Evolutionary conservation across 192 early-diverging fungal species (phyloP).

Genomic region (Thamnidium elegans): DNA sequence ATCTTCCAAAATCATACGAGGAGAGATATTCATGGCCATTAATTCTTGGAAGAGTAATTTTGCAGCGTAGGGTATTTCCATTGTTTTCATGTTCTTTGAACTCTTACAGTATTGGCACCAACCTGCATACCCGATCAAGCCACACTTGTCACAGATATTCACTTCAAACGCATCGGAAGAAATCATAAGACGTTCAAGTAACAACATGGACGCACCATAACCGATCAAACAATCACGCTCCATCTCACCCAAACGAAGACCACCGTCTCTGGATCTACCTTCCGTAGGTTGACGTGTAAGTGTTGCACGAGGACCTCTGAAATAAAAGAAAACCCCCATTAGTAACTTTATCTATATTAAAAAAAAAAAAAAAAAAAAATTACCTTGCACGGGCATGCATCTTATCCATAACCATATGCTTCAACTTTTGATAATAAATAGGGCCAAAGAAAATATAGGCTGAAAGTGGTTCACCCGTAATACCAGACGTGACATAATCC

Average conservation of each 20-base stretch:
- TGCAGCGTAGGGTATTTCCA: slow-evolving; percentile 97
- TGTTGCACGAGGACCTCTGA: slow-evolving; percentile 83
- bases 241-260: slow-evolving; percentile 97
- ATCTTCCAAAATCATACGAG: slow-evolving; percentile 38
- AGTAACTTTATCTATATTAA: no score
- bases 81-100: slow-evolving; percentile 77
- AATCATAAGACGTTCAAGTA: slow-evolving; percentile 91
- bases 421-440: slow-evolving; percentile 95
- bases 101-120: slow-evolving; percentile 94
- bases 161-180: slow-evolving; percentile 93
- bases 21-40: slow-evolving; percentile 89
- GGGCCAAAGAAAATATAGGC: slow-evolving; percentile 98
- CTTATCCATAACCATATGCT: slow-evolving; percentile 99
- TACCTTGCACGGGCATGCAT: slow-evolving; percentile 91
- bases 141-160: slow-evolving; percentile 87
- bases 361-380: neutral
- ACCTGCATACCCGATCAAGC: slow-evolving; percentile 82
- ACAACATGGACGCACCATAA: slow-evolving; percentile 89
- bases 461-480: slow-evolving; percentile 85
- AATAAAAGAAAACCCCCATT: no score
- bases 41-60: slow-evolving; percentile 98
- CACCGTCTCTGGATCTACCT: slow-evolving; percentile 95
- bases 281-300: slow-evolving; percentile 96
- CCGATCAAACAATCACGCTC: slow-evolving; percentile 98
- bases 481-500: slow-evolving; percentile 90